Evolutionary conservation across 768 basidiomycete genomes (phyloP), one percentile per base, ranked within the genome.

Genomic region (Suillus tomentosus): DNA sequence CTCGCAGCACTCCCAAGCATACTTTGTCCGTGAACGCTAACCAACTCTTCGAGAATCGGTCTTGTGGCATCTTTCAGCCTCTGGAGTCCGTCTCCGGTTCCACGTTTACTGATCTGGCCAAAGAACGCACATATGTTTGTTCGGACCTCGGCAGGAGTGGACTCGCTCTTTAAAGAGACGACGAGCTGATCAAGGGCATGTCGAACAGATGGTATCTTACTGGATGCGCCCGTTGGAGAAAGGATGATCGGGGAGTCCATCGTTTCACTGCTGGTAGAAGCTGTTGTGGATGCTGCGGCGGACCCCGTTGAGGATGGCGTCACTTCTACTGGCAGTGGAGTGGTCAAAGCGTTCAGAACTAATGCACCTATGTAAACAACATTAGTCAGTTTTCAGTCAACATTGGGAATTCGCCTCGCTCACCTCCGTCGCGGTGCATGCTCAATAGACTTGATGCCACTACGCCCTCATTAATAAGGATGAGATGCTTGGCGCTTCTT

Each of bases 391-490:
- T 57, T 19, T 5, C 9, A 54, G 39, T 53, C 39, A 36, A 45
- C 22, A n/a, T 54, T 17, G 48, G 37, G 0, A 24, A 31, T 19
- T 15, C 31, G 37, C 10, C 39, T 60, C 17, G 76, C 86, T 66
- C 75, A 91, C 94, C 87, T 65, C 90, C 92, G 55, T 79, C 75
- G 34, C 80, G 80, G 47, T 87, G 83, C 13, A 87, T 87, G 61
- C 87, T 87, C 64, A 98, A 76, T 58, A 98, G 74, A 48, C 89
- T 92, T 65, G 96, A 76, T 5, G 92, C 92, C 50, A 97, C 85
- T 24, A 96, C 81, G 2, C 90, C 92, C 74, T 99, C 96, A 68
- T 95, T 96, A 61, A 97, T 84, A 39, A 99, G 81, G 47, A 94
- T 80, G 1, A 92, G 90, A 72, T 94, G 94, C 72, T 88, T 90